Base-by-base conservation (phyloP, 768 basidiomycete genomes). In the Leccinum aurantiacum region DNA sequence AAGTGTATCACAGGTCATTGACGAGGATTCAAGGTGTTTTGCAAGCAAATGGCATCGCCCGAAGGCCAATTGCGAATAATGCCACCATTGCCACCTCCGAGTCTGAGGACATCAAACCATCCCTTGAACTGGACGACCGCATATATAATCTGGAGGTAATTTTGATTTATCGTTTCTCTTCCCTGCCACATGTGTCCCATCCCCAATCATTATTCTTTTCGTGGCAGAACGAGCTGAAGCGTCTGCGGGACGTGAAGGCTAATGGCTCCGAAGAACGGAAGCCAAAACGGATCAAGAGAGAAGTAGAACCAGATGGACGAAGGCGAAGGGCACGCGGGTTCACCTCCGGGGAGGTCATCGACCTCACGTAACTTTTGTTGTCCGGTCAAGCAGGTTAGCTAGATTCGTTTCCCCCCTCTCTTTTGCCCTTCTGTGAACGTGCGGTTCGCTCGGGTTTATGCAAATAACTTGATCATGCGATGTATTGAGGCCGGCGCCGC, bases 221-320 rank as follows among this genome's bases (percentile, higher is more conserved):
- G 2, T 25, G 11, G 41, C 33, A 63, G 62, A 59, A 58, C 47
- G 61, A 67, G 31, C 60, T 65, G 24, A 60, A 62, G 38, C 66
- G 57, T 27, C 60, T 66, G 22, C 64, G 64, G 15, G 48, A 33
- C 14, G 15, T 64, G 51, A 53, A 58, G 17, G 13, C 6, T 24
- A 19, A 44, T 22, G 15, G 48, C 11, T 41, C 51, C 6, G 46
- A 59, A 31, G 60, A 63, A 29, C 50, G 24, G 15, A 66, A 68
- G 14, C 48, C 61, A 8, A 64, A 70, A 50, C 63, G 61, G 35
- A 48, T 66, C 46, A 66, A 69, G 54, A 54, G 49, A 31, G 60
- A 64, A 25, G 60, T 61, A 17, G 54, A 48, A 48, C 13, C 47
- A 7, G 47, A 24, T 48, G 47, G 59, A 53, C 58, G 22, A 17